Conservation (phyloP, 2,329 filamentous ascomycete genomes). For the Thelonectria discophora region DNA sequence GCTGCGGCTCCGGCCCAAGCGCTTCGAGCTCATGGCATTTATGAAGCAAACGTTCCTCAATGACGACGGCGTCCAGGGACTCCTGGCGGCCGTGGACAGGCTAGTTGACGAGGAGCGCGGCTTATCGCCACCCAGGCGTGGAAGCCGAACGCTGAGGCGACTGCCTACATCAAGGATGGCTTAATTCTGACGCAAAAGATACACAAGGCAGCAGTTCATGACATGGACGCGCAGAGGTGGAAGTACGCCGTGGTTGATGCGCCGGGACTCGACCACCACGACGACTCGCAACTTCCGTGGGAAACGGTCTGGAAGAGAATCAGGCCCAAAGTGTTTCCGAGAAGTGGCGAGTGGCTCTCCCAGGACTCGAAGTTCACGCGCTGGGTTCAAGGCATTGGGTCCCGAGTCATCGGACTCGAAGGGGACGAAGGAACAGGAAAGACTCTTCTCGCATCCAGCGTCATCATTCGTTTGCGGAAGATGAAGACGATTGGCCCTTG, state of each 20-base stretch:
- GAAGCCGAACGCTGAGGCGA: conserved; percentile 45
- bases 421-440: conserved; percentile 45
- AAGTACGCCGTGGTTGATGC: conserved; percentile 41
- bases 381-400: background rate
- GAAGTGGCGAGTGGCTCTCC: conserved; percentile 37
- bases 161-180: conserved; percentile 39
- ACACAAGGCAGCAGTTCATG: conserved; percentile 39
- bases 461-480: conserved; percentile 41
- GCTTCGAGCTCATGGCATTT: conserved; percentile 41
- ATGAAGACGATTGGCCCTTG: conserved; percentile 8
- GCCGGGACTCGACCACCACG: conserved; percentile 44
- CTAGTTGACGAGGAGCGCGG: conserved; percentile 46
- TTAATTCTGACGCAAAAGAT: conserved; percentile 28
- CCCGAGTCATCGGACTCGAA: conserved; percentile 38
- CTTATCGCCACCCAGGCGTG: conserved; percentile 47
- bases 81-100: conserved; percentile 45
- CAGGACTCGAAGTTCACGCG: conserved; percentile 7
- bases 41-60: conserved; percentile 47
- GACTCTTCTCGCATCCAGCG: conserved; percentile 46
- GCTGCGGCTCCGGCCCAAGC: conserved; percentile 45
- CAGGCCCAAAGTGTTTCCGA: conserved; percentile 42
- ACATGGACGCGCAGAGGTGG: conserved; percentile 44
- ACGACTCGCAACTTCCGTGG: conserved; percentile 42
- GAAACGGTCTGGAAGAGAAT: conserved; percentile 43
- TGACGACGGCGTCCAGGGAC: conserved; percentile 47